Base-by-base conservation (phyloP, 192 early-diverging fungal genomes). In the Entomortierella parvispora region DNA sequence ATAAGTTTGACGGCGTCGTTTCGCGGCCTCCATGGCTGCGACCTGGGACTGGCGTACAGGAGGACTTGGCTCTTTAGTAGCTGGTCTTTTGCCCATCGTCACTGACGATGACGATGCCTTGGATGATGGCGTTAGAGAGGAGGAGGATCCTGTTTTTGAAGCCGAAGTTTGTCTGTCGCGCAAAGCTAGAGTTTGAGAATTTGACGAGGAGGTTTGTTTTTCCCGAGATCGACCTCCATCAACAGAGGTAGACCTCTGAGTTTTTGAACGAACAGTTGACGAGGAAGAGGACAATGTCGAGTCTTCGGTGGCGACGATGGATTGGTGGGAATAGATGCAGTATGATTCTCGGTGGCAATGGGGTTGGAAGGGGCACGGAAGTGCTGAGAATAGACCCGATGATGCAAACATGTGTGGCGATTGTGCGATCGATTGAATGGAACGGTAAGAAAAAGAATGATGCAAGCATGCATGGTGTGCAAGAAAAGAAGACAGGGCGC, bases 261-360 rank as follows among this genome's bases (percentile, higher is more conserved):
- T 0, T 7, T 26, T 50, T 18, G 55, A 14, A 26, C n/a, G 15
- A 15, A 15, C 15, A 14, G 28, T 11, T 14, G 11, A 0, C 14
- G n/a, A 11, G 6, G 64, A 29, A 55, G 49, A 12, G 25, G 12
- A n/a, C 7, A 28, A 42, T 2, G 29, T 7, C n/a, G 49, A 28
- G 26, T 50, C 47, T 7, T 34, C 37, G 23, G 11, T 28, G 26
- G 55, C 44, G 18, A 45, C 33, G n/a, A n/a, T n/a, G 22, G 65
- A 52, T 3, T n/a, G 50, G 57, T 84, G 82, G 2, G 80, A 81
- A 47, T 66, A 84, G 40, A 81, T 60, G 43, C 82, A 84, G 23
- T 51, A 77, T 58, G 67, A 45, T 22, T 62, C 57, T 25, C 82
- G 70, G 15, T 55, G 54, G 26, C 82, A 84, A n/a, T 33, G 22